Percentiles rank a stretch among this genome's conserved stretches.
Conservation (phyloP, 495 filamentous ascomycete genomes). For the Aspergillus steynii region DNA sequence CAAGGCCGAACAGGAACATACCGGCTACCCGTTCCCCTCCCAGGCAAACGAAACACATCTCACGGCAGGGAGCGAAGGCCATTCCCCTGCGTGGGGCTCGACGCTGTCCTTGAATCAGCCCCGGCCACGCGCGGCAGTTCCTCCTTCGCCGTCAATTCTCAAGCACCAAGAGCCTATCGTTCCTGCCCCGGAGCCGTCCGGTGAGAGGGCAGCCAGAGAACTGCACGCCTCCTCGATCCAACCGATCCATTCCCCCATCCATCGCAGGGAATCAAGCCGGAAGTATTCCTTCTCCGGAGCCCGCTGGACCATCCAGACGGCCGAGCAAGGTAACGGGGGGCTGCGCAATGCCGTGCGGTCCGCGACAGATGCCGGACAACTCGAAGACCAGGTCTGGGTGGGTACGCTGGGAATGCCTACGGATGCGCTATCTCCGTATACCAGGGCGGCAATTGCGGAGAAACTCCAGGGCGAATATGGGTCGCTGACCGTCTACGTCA, state of each 20-base stretch:
- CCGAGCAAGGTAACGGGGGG: constrained; percentile 88
- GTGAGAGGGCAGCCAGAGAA: constrained; percentile 26
- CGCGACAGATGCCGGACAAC: constrained; percentile 60
- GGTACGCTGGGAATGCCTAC: constrained; percentile 91
- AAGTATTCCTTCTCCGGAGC: constrained; percentile 62
- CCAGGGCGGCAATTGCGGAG: constrained; percentile 77
- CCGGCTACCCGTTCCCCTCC: constrained; percentile 38
- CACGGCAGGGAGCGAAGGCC: constrained; percentile 43
- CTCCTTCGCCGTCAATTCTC: constrained; percentile 71
- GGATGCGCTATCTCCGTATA: constrained; percentile 68
- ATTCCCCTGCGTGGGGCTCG: constrained; percentile 65
- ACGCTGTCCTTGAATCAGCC: constrained; percentile 68
- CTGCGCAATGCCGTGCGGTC: constrained; percentile 84
- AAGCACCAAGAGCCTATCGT: constrained; percentile 58
- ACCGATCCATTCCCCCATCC: constrained; percentile 4
- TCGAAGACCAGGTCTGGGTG: constrained; percentile 78
- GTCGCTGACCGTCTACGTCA: constrained; percentile 77
- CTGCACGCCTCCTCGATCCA: constrained; percentile 14
- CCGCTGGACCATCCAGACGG: constrained; percentile 79
- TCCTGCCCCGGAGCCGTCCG: constrained; percentile 27
- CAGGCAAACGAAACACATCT: constrained; percentile 18
- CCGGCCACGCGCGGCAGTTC: constrained; percentile 62
- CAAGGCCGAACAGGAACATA: constrained; percentile 31
- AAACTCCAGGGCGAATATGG: constrained; percentile 75
- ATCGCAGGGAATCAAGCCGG: constrained; percentile 37